A percentile compares a stretch with the other conserved stretches of the same genome.
phyloP scores from a whole-genome alignment of 2,329 filamentous ascomycete species.

The Alternaria brassicae region DNA sequence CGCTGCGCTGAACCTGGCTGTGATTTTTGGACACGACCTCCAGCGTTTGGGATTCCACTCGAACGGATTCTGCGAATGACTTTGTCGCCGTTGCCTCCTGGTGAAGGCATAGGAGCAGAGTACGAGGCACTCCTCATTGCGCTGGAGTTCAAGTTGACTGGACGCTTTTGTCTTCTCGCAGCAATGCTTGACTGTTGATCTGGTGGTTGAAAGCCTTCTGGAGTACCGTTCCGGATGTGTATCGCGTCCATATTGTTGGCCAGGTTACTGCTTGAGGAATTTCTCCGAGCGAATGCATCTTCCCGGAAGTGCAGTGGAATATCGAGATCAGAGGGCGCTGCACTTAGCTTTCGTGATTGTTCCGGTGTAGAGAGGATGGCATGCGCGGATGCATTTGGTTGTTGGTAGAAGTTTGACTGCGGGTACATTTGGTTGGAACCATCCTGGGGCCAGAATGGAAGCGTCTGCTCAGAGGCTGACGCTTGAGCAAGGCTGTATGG shows the following conservation, averaged over 20 bases:
- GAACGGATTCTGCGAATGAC: conserved; percentile 58
- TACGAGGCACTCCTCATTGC: conserved; percentile 54
- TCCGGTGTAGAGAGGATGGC: conserved; percentile 46
- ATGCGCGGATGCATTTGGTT: conserved; percentile 46
- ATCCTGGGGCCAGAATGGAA: conserved; percentile 39
- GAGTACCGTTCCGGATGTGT: conserved; percentile 45
- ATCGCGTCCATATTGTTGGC: conserved; percentile 51
- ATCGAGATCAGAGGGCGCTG: conserved; percentile 43
- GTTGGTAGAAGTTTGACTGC: conserved; percentile 45
- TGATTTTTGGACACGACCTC: conserved; percentile 57
- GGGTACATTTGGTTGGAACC: conserved; percentile 32
- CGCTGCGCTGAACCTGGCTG: conserved; percentile 55
- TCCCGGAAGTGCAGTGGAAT: conserved; percentile 39
- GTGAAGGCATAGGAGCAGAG: conserved; percentile 50
- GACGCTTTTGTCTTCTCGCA: conserved; percentile 51
- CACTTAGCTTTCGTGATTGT: conserved; percentile 40
- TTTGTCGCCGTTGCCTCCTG: conserved; percentile 49
- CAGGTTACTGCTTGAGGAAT: conserved; percentile 50
- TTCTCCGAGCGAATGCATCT: conserved; percentile 44
- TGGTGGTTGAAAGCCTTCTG: conserved; percentile 49
- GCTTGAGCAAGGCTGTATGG: conserved; percentile 41
- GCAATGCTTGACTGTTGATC: conserved; percentile 52
- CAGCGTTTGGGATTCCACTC: conserved; percentile 53
- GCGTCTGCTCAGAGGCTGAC: conserved; percentile 41
- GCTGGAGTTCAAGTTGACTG: conserved; percentile 50